Evolutionary conservation across 108 stramenopile genomes (phyloP).

Genomic region (Mediolabrus comicus): DNA sequence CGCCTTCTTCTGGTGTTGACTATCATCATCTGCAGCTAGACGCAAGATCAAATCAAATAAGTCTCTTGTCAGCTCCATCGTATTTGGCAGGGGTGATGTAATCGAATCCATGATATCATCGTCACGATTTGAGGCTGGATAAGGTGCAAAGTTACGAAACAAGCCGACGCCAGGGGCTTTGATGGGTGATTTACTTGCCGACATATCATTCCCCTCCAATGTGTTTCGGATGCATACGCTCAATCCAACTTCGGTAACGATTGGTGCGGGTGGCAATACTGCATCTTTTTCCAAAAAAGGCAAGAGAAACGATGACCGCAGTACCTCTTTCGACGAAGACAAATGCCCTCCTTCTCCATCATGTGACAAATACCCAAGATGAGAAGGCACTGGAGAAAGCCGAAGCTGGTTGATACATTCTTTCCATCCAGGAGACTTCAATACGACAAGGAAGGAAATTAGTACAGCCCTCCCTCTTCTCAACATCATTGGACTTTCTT

Average conservation of each 20-base stretch:
- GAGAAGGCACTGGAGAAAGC: conserved; percentile 29
- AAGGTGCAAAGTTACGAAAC: conserved; percentile 7
- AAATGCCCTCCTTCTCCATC: conserved; percentile 1
- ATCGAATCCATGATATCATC: conserved; percentile 18
- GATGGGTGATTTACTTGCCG: neutral
- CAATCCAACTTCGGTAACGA: conserved; percentile 40
- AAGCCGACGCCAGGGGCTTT: neutral
- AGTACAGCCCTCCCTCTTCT: conserved; percentile 36
- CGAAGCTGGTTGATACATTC: conserved; percentile 1
- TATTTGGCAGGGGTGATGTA: conserved; percentile 25
- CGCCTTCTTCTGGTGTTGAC: conserved; percentile 22
- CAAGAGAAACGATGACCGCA: conserved; percentile 31
- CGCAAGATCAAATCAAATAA: conserved; percentile 41
- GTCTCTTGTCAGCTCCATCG: conserved; percentile 30
- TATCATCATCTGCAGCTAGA: conserved; percentile 33
- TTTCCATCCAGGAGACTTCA: conserved; percentile 34
- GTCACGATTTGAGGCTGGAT: neutral
- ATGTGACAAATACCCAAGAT: conserved; percentile 36
- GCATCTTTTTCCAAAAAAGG: conserved; percentile 11
- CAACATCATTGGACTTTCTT: conserved; percentile 26
- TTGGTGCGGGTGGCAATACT: conserved; percentile 22
- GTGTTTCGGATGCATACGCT: conserved; percentile 30
- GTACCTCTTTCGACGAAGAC: conserved; percentile 1
- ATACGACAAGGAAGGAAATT: conserved; percentile 25
- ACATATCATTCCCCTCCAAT: conserved; percentile 9